These are phyloP conservation scores for Fusarium temperatum DNA, from an alignment of 2,329 filamentous ascomycete species.

Conservation along the genomic window DNA sequence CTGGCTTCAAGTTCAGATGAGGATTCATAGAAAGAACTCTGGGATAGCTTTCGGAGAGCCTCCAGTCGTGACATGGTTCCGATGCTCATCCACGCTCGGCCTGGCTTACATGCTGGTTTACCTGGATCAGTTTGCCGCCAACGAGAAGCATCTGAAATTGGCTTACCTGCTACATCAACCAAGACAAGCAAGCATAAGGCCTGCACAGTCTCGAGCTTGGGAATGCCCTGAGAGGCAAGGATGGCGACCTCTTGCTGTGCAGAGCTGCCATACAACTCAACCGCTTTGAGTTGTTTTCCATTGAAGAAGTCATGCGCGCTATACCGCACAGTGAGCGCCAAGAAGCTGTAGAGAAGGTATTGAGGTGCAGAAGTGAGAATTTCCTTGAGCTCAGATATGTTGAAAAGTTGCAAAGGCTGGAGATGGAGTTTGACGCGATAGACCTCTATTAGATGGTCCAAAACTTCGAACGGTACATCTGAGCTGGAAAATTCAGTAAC, in stretches of 20 bases:
- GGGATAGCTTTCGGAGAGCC: not conserved
- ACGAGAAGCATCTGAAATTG: accelerated
- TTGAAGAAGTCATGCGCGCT: not conserved
- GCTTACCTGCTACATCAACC: not conserved
- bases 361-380: not conserved
- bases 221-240: not conserved
- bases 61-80: slow-evolving; percentile 6
- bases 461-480: not conserved
- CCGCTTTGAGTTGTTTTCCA: not conserved
- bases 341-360: not conserved
- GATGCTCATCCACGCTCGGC: slow-evolving; percentile 8
- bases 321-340: not conserved
- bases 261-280: not conserved
- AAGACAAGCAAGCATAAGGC: slow-evolving; percentile 3
- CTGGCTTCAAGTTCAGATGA: not conserved
- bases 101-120: not conserved
- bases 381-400: not conserved
- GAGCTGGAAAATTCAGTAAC: not conserved
- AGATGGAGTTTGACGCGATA: slow-evolving; percentile 7
- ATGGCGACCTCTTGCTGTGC: not conserved
- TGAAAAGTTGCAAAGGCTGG: slow-evolving; percentile 3
- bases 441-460: slow-evolving; percentile 4
- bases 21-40: not conserved
- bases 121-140: accelerated
- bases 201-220: not conserved